A percentile compares a stretch with the other conserved stretches of the same genome.
Conservation (phyloP, 768 basidiomycete species). For the Porphyrellus cyaneotinctus region DNA sequence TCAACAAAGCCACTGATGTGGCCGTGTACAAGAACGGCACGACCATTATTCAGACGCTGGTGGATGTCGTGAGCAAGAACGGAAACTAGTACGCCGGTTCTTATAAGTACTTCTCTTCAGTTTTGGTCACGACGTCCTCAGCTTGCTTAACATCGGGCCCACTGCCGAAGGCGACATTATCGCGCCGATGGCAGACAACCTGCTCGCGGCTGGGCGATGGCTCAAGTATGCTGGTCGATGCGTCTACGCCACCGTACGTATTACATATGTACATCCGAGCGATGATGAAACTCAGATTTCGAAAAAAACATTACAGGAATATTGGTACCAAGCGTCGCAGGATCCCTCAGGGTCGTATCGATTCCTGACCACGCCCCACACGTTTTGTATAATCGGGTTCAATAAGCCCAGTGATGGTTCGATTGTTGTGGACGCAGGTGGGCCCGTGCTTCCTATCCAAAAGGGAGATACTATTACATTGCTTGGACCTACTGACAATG, state of each 20-base stretch:
- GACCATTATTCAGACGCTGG: constrained; percentile 46
- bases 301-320: constrained; percentile 32
- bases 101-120: not conserved
- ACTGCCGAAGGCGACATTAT: constrained; percentile 53
- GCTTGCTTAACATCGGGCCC: constrained; percentile 52
- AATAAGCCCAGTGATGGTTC: constrained; percentile 31
- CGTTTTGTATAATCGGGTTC: constrained; percentile 50
- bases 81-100: constrained; percentile 49
- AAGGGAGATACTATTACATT: constrained; percentile 40
- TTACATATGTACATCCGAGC: not conserved
- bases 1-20: constrained; percentile 40
- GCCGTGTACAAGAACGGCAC: constrained; percentile 47
- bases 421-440: constrained; percentile 33
- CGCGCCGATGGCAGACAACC: constrained; percentile 41
- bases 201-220: constrained; percentile 52
- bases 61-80: constrained; percentile 59
- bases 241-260: constrained; percentile 48
- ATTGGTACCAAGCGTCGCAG: constrained; percentile 47
- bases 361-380: constrained; percentile 47
- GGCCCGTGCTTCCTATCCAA: constrained; percentile 40
- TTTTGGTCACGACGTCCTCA: constrained; percentile 12
- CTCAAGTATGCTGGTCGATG: constrained; percentile 47
- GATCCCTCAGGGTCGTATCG: constrained; percentile 34
- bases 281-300: not conserved
- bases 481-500: constrained; percentile 31